Evolutionary conservation across 2,329 filamentous ascomycete genomes (phyloP).

Genomic region (Colletotrichum brevisporum): DNA sequence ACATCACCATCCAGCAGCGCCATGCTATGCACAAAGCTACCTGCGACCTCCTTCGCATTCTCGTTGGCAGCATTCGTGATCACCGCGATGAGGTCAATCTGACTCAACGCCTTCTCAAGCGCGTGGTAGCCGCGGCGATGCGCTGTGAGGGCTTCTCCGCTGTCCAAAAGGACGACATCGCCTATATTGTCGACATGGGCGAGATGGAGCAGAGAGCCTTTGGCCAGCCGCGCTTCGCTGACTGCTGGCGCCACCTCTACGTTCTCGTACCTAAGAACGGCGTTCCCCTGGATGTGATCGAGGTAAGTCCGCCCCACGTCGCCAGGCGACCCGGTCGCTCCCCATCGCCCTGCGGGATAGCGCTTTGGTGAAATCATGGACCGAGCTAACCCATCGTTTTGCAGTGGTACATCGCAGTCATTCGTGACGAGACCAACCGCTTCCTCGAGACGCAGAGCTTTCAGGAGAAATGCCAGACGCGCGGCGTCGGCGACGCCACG

Average conservation of each 20-base stretch:
- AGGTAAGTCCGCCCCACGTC: conserved; percentile 57
- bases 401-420: conserved; percentile 70
- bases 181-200: conserved; percentile 55
- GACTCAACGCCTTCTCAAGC: conserved; percentile 66
- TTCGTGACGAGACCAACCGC: conserved; percentile 66
- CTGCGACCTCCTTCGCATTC: conserved; percentile 58
- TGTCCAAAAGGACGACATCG: conserved; percentile 73
- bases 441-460: conserved; percentile 57
- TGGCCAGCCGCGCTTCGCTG: conserved; percentile 63
- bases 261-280: conserved; percentile 64
- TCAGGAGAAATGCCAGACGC: conserved; percentile 56
- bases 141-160: conserved; percentile 73
- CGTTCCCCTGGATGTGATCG: conserved; percentile 65
- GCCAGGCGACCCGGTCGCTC: not conserved
- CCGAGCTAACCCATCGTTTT: conserved; percentile 39
- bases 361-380: not conserved
- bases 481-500: conserved; percentile 50
- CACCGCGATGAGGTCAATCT: conserved; percentile 59
- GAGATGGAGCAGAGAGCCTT: conserved; percentile 54
- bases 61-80: conserved; percentile 44
- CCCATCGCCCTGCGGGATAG: not conserved
- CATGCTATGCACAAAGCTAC: conserved; percentile 66
- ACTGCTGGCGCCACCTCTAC: conserved; percentile 67
- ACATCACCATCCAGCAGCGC: conserved; percentile 72
- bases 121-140: conserved; percentile 67